Conservation (phyloP, 2,329 filamentous ascomycete genomes). For the Chalaropsis ovoidea region DNA sequence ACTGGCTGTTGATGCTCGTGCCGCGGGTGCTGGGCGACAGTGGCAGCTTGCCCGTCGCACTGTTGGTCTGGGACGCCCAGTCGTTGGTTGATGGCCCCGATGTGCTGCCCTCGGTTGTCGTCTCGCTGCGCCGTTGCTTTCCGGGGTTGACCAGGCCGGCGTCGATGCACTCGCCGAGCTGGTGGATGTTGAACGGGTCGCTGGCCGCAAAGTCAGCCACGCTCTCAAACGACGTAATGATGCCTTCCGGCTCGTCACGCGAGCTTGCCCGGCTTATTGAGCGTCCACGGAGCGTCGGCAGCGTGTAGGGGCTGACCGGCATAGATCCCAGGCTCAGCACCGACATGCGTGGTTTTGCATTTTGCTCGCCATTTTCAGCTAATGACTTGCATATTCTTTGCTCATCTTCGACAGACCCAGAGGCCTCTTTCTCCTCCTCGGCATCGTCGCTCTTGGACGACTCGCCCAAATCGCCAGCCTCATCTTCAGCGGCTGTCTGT, state of each 20-base stretch:
- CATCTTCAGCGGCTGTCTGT: neutral
- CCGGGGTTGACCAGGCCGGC: slow-evolving; percentile 30
- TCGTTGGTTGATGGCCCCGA: slow-evolving; percentile 46
- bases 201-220: slow-evolving; percentile 41
- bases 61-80: slow-evolving; percentile 54
- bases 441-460: neutral
- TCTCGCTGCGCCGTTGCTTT: slow-evolving; percentile 50
- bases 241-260: slow-evolving; percentile 29
- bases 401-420: neutral
- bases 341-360: neutral
- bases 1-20: slow-evolving; percentile 54
- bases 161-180: slow-evolving; percentile 10
- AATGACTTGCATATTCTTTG: neutral
- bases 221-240: slow-evolving; percentile 38
- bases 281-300: neutral
- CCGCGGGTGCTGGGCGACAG: slow-evolving; percentile 56
- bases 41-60: slow-evolving; percentile 53
- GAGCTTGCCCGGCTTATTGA: neutral
- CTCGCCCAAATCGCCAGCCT: neutral
- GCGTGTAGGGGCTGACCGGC: slow-evolving; percentile 18
- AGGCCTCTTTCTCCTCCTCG: neutral
- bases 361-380: neutral
- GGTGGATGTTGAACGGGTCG: slow-evolving; percentile 39
- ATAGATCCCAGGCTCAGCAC: slow-evolving; percentile 14
- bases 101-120: slow-evolving; percentile 48